Evolutionary conservation across 495 filamentous ascomycete genomes (phyloP), one percentile per base, ranked within the genome.

Genomic region (Ascodesmis nigricans): DNA sequence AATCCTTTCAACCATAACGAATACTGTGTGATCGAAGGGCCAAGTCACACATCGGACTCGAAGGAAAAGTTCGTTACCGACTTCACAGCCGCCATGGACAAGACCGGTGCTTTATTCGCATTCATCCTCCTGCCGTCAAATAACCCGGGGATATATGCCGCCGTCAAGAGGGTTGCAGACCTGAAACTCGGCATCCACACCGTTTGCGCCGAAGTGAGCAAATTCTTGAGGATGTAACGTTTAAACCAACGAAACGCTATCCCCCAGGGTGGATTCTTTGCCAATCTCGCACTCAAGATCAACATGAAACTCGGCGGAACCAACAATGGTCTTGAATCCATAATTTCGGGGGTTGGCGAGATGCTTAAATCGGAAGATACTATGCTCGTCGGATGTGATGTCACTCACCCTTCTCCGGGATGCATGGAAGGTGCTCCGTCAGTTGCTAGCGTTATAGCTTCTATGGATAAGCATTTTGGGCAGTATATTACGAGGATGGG

Each of bases 271-370:
- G 47, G 51, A 33, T 52, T 51, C 34, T 27, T 51, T 3, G 48
- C 47, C 29, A 52, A 52, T 36, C 36, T 51, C 24, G 47, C 47
- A 6, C 44, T 52, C 11, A 52, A 52, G 29, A 67, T 90, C 55
- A 92, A 92, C 49, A 53, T 90, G 28, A 92, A 92, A 55, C 61
- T 74, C 37, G 79, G 80, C 4, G 84, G 84, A 0, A 53, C 61
- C 13, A 91, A 91, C 40, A 79, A 91, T 46, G 50, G 44, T 3
- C 46, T 91, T 0, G 41, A 52, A 0, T 29, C 53, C 0, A 91
- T 92, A 76, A 57, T 91, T 11, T 63, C 52, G 13, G 31, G 40
- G 30, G 35, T 41, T 41, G 36, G 36, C 38, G 23, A 27, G 17
- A 14, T 13, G 13, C n/a, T 8, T 17, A 29, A 1, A 28, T n/a